phyloP scores from a whole-genome alignment of 139 green algal genomes.

The Chlamydomonas sp. region DNA sequence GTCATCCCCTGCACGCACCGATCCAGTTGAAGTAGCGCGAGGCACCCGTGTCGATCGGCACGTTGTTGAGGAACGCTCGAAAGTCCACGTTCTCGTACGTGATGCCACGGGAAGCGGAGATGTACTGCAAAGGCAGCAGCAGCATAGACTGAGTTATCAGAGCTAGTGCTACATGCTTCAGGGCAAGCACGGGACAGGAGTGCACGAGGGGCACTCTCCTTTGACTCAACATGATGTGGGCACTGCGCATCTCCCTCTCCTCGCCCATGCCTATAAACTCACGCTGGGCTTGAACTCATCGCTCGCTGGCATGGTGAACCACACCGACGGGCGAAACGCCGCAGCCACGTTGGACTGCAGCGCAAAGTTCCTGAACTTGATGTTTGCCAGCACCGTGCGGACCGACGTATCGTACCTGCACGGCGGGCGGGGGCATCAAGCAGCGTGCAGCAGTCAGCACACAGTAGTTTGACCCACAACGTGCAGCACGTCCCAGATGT shows the following conservation, averaged over 20 bases:
- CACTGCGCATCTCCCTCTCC: too few relatives aligned
- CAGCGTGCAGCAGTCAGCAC: not conserved
- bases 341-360: conserved; percentile 33
- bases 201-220: too few relatives aligned
- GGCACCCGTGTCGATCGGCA: conserved; percentile 33
- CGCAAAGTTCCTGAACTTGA: conserved; percentile 47
- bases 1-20: too few relatives aligned
- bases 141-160: too few relatives aligned
- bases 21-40: conserved; percentile 56
- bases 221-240: too few relatives aligned
- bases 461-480: too few relatives aligned
- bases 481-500: too few relatives aligned
- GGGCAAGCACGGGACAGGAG: too few relatives aligned
- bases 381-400: conserved; percentile 44
- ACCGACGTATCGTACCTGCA: conserved; percentile 20
- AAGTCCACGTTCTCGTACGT: conserved; percentile 41
- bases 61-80: conserved; percentile 32
- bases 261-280: too few relatives aligned
- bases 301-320: conserved; percentile 34
- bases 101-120: too few relatives aligned
- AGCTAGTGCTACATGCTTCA: too few relatives aligned
- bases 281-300: conserved; percentile 60
- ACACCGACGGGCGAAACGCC: conserved; percentile 18
- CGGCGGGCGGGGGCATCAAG: not conserved
- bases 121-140: too few relatives aligned